Base-by-base conservation (phyloP, 2,329 filamentous ascomycete genomes). In the Claviceps pusilla region DNA sequence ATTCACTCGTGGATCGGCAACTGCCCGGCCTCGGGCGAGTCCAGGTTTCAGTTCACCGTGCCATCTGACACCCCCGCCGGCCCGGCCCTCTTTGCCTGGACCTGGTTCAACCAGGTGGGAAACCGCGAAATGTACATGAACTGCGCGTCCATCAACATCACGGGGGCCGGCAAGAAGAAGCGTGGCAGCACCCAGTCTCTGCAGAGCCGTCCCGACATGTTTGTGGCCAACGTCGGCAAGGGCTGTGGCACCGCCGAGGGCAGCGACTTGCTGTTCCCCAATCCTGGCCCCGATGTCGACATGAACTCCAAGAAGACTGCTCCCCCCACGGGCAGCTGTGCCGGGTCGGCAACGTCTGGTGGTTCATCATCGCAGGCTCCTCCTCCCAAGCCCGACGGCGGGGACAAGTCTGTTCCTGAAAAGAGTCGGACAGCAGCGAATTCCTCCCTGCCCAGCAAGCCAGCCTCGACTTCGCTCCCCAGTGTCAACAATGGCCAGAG, bases 81-180 rank as follows among this genome's bases (percentile, higher is more conserved):
- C 68, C 77, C 82, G 39, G 84, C 80, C 55, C 66, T 90, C 48
- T 77, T 90, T 51, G 80, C 82, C 42, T 91, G 87, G 87, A 82
- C 80, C 31, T 87, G 84, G 84, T 84, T 86, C 71, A 89, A 89
- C 73, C 73, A 81, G 59, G 69, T 85, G 45, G 86, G 87, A 31
- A 89, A 89, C 70, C 78, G 87, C 50, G 87, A 91, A 67, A 87
- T 86, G 79, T 93, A 93, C 76, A 89, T 89, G 84, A 88, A 89
- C 70, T 93, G 87, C 64, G 86, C 87, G 7, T 74, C 78, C 52
- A 77, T 90, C 61, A 80, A 77, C 57, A 82, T 89, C 64, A 68
- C 66, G 54, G 68, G 68, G 33, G 66, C 68, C 51, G 14, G 51
- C 10, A 48, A 53, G 43, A 45, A 35, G 29, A 37, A 28, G 63